Conservation (phyloP, 495 filamentous ascomycete genomes). For the Trichoderma parareesei region DNA sequence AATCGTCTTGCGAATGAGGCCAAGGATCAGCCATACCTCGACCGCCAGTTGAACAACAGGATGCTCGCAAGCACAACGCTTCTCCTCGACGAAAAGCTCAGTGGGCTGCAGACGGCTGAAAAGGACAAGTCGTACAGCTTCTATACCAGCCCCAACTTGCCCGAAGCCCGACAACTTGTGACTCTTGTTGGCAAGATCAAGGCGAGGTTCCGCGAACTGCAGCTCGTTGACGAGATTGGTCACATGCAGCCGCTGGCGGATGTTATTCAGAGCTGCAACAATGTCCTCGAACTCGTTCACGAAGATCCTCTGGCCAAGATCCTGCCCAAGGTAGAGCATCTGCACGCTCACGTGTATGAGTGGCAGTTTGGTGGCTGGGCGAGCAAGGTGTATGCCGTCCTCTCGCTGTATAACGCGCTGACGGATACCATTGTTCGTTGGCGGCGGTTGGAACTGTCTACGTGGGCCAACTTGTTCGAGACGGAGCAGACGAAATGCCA, state of each 20-base stretch:
- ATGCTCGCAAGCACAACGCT: constrained; percentile 60
- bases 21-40: constrained; percentile 18
- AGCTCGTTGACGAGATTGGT: constrained; percentile 47
- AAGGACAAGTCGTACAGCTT: constrained; percentile 62
- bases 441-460: constrained; percentile 82
- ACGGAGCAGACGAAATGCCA: constrained; percentile 67
- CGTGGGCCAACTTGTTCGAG: constrained; percentile 87
- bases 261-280: constrained; percentile 63
- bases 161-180: constrained; percentile 64
- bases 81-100: constrained; percentile 48
- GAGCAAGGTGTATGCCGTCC: constrained; percentile 65
- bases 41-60: constrained; percentile 33
- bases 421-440: constrained; percentile 72
- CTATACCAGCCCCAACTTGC: constrained; percentile 71
- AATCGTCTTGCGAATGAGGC: constrained; percentile 23
- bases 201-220: constrained; percentile 60
- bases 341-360: constrained; percentile 75
- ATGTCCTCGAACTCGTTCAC: constrained; percentile 64
- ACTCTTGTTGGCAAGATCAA: constrained; percentile 56
- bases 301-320: constrained; percentile 81
- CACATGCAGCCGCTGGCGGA: constrained; percentile 59
- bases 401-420: constrained; percentile 60
- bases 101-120: constrained; percentile 36
- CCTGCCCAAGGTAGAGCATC: constrained; percentile 72
- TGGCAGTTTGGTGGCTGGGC: constrained; percentile 82